Conservation (phyloP, 352 stramenopile genomes). For the Blastocystis sp. region DNA sequence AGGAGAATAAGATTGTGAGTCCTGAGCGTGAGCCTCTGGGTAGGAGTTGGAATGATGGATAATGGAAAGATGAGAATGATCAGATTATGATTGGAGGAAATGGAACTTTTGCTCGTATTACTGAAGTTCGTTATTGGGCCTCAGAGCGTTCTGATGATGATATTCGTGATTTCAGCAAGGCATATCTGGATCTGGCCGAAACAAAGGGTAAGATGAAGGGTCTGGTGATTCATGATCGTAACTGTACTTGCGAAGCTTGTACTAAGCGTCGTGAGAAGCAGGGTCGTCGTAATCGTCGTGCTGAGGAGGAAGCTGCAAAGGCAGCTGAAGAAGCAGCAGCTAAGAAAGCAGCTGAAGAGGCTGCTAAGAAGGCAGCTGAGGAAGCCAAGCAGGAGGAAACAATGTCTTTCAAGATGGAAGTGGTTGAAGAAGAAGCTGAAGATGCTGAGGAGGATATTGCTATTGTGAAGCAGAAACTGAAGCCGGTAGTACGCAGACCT, state of each 20-base stretch:
- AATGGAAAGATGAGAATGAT: constrained; percentile 53
- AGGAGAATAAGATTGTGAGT: constrained; percentile 55
- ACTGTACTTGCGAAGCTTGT: constrained; percentile 3
- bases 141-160: constrained; percentile 54
- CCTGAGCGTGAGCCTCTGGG: constrained; percentile 54
- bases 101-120: constrained; percentile 45
- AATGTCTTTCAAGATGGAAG: constrained; percentile 4
- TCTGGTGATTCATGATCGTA: constrained; percentile 45
- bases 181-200: constrained; percentile 45
- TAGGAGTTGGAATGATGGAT: background rate
- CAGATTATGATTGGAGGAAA: constrained; percentile 62
- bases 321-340: background rate
- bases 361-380: background rate
- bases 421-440: constrained; percentile 16
- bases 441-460: constrained; percentile 24
- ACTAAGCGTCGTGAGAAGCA: background rate
- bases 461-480: constrained; percentile 42
- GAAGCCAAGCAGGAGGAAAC: constrained; percentile 27
- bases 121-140: constrained; percentile 63
- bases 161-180: constrained; percentile 59
- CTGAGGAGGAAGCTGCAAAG: constrained; percentile 14
- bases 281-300: background rate
- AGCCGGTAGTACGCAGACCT: constrained; percentile 3
- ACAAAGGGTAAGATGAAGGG: constrained; percentile 67
- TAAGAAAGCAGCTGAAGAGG: background rate